Base-by-base conservation (phyloP, 2,329 filamentous ascomycete genomes). In the Fusarium heterosporum region DNA sequence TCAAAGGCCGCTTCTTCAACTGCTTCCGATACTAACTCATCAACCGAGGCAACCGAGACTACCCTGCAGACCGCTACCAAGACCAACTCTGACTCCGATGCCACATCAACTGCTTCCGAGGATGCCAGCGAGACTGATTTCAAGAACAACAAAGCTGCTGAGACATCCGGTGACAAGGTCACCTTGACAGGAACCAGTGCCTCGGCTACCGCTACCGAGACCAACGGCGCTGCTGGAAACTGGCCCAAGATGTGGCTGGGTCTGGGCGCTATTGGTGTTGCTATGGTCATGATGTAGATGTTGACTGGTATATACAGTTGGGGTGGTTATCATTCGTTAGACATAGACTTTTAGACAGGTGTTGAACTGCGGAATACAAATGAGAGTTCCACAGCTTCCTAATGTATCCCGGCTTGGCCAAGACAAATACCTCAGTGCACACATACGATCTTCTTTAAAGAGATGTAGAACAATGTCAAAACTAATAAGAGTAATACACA, bases 221-320 rank as follows among this genome's bases (percentile, higher is more conserved):
- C 49, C 11, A 55, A 25, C 41, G 29, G 43, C 3, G 64, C 58
- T 41, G 26, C 52, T 10, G 43, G 41, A 34, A 59, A 40, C 28
- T 42, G 60, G 45, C 64, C 64, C 1, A 47, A 64, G 11, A 48
- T 51, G 36, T 66, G 58, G 64, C 7, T 68, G 3, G 42, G 52
- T 7, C 12, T 66, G 7, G 52, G 42, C 8, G 25, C 34, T 9
- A 41, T 57, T 1, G 14, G 36, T 28, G 63, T 30, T 28, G 52
- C 58, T 25, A 42, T 66, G 58, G 25, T 22, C 7, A 41, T 50
- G 39, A 41, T 63, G 38, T 57, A 57, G 9, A 43, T 11, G 2
- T 2, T 3, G 4, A 16, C 7, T 14, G n/a, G 4, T 3, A 12
- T 19, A 13, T 36, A 17, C 9, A 5, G 34, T 11, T 9, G 34